Evolutionary conservation across 2,329 filamentous ascomycete species (phyloP), one percentile per base, ranked within the genome.

Genomic region (Mariannaea elegans): DNA sequence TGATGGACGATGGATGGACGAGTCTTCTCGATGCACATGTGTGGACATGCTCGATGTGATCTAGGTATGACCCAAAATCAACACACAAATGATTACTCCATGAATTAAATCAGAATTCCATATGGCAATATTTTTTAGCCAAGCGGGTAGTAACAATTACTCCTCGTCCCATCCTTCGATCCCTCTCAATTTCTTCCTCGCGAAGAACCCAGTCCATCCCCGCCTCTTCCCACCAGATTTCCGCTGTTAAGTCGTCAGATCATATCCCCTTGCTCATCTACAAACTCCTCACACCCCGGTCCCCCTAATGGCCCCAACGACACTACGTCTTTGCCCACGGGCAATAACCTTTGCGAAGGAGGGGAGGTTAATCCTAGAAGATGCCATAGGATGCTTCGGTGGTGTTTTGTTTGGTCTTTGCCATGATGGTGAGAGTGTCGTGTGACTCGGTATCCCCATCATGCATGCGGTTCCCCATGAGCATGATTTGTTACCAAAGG

Each of bases 201-300:
- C 24, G 9, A 9, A 9, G 24, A 27, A 27, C 21, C 24, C n/a
- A 10, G n/a, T 27, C 31, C 12, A 14, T 39, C 16, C 18, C 47
- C 18, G 27, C 18, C 42, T 21, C 7, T 19, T 41, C n/a, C 38
- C n/a, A 16, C 16, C 42, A 47, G 44, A 53, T 47, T 49, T 24
- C 38, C 53, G 46, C 23, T 24, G 24, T 34, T 39, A 51, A 18
- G 16, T 41, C 9, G 38, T 41, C 38, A 59, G 56, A 59, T 59
- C 56, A 59, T 59, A 9, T 4, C 49, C 48, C 49, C 56, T 47
- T 51, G 55, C 32, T 14, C 13, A 34, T n/a, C 32, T 34, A 27
- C 32, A 34, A 34, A 34, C 32, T 34, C 32, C 32, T 14, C 32
- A 13, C 5, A 4, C 4, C 13, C 7, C 10, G 12, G 4, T n/a